A percentile compares a stretch with the other conserved stretches of the same genome.
Conservation (phyloP, 1,284 basidiomycete genomes). For the Fereydounia khargensis region DNA sequence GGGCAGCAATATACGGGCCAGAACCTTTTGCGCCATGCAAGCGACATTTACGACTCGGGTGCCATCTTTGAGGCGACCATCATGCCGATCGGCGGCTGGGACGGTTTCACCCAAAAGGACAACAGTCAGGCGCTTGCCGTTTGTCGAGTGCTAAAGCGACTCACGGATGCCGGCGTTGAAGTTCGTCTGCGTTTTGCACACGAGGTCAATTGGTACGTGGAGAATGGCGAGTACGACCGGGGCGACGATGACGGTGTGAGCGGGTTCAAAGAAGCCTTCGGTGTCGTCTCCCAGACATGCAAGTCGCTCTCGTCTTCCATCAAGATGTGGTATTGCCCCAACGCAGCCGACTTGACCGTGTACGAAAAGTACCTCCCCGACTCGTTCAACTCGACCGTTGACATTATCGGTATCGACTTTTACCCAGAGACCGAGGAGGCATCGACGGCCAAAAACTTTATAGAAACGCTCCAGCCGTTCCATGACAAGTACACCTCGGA, state of each 20-base stretch:
- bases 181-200: constrained; percentile 58
- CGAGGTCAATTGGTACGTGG: constrained; percentile 45
- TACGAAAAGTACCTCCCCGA: constrained; percentile 25
- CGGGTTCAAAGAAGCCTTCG: constrained; percentile 58
- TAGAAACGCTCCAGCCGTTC: constrained; percentile 53
- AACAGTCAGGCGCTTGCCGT: constrained; percentile 53
- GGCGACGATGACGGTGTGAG: constrained; percentile 30
- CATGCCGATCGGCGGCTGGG: constrained; percentile 42
- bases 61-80: constrained; percentile 57
- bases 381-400: constrained; percentile 33
- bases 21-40: background rate
- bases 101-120: constrained; percentile 38
- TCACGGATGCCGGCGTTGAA: constrained; percentile 57
- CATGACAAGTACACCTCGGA: constrained; percentile 52
- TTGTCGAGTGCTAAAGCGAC: constrained; percentile 57
- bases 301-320: constrained; percentile 48
- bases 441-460: constrained; percentile 34
- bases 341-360: constrained; percentile 15
- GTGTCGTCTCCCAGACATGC: constrained; percentile 49
- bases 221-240: constrained; percentile 17
- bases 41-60: constrained; percentile 50
- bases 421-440: constrained; percentile 40
- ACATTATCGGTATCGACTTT: constrained; percentile 55
- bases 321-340: constrained; percentile 54
- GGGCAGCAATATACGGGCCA: background rate